phyloP scores from a whole-genome alignment of 2,329 filamentous ascomycete genomes.

The Truncatella angustata region DNA sequence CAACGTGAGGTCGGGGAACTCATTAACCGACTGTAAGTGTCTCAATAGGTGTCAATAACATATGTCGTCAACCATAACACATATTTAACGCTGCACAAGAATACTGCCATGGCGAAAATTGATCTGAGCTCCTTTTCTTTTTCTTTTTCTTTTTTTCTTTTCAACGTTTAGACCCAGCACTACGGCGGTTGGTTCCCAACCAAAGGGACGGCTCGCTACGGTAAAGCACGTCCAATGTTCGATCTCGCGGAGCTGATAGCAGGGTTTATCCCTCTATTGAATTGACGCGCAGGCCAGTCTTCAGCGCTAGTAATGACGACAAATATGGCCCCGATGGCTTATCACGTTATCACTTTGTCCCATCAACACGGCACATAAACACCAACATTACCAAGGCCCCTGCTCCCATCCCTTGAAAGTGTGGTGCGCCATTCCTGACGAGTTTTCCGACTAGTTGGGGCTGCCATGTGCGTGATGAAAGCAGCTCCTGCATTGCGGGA shows the following conservation, averaged over 20 bases:
- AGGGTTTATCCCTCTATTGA: conserved; percentile 6
- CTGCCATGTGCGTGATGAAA: too few relatives aligned
- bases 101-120: too few relatives aligned
- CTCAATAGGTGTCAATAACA: too few relatives aligned
- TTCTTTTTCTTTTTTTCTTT: too few relatives aligned
- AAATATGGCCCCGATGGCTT: not conserved
- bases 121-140: too few relatives aligned
- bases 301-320: not conserved
- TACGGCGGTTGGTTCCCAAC: not conserved
- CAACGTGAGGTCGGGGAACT: too few relatives aligned
- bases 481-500: not conserved
- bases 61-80: too few relatives aligned
- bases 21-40: too few relatives aligned
- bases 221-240: not conserved
- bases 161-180: not conserved
- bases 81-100: too few relatives aligned
- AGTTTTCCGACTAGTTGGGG: not conserved
- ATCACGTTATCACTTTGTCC: not conserved
- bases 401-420: not conserved
- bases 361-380: not conserved
- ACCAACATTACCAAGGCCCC: not conserved
- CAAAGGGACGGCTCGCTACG: conserved; percentile 6
- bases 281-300: not conserved
- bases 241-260: not conserved
- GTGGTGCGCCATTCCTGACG: not conserved